A percentile compares a stretch with the other conserved stretches of the same genome.
Evolutionary conservation across 148 eudicot species (phyloP).

Genomic region (Rheum nobile): DNA sequence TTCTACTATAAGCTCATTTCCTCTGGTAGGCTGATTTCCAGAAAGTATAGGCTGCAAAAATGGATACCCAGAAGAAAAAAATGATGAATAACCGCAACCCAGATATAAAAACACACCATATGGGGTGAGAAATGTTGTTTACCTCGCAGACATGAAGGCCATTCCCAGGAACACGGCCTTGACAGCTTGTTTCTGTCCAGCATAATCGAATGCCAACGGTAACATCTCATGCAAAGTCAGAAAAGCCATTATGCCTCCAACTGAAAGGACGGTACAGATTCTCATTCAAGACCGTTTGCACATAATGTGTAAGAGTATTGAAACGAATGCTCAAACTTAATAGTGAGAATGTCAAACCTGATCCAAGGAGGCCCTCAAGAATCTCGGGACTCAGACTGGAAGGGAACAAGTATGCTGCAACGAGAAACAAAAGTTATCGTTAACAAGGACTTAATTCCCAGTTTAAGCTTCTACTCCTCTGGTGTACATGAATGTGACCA

Average conservation of each 20-base stretch:
- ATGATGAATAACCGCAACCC: no score
- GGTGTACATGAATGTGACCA: no score
- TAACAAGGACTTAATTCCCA: not conserved
- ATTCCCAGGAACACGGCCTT: slow-evolving; percentile 93
- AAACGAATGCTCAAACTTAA: not conserved
- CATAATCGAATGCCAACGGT: slow-evolving; percentile 96
- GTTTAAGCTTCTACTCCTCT: no score
- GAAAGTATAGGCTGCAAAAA: slow-evolving; percentile 35
- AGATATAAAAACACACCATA: not conserved
- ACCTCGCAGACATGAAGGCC: slow-evolving; percentile 99
- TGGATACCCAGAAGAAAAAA: not conserved
- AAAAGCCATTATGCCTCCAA: slow-evolving; percentile 99
- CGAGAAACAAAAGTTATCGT: not conserved
- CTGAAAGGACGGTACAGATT: slow-evolving; percentile 24
- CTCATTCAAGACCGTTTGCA: not conserved
- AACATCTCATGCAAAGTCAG: slow-evolving; percentile 97
- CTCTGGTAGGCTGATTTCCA: slow-evolving; percentile 38
- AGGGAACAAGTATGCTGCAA: slow-evolving; percentile 88
- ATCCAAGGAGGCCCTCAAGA: slow-evolving; percentile 86
- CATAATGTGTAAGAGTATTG: not conserved
- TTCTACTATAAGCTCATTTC: slow-evolving; percentile 38
- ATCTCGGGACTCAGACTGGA: slow-evolving; percentile 77
- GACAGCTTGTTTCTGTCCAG: slow-evolving; percentile 92
- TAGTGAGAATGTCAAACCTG: slow-evolving; percentile 35
- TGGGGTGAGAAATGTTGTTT: slow-evolving; percentile 7